Evolutionary conservation across 169 alveolate genomes (phyloP), one percentile per base, ranked within the genome.

Genomic region (Plasmodium inui): DNA sequence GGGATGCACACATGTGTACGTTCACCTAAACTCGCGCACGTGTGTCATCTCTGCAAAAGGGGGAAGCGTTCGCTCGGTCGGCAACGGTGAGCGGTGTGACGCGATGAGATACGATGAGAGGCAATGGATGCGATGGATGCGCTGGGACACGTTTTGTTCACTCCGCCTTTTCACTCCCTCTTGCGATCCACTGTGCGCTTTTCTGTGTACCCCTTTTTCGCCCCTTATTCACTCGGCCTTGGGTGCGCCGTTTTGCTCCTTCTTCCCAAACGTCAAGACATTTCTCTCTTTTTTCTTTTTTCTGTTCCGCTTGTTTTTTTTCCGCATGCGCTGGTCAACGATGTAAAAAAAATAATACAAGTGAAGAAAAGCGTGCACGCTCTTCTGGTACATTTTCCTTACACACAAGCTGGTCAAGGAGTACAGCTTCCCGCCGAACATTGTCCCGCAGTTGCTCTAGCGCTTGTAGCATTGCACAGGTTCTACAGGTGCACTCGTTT

Each of bases 271-370:
- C 44, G 44, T 78, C 50, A 78, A 78, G 84, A 78, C 84, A 28
- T 37, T 28, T 78, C 50, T 78, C 50, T 78, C 67, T n/a, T 78
- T 76, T 76, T 34, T 61, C 22, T 78, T 78, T 78, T 26, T 34
- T 41, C 50, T 78, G 41, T 39, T 39, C n/a, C 30, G 50, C 17
- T 50, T 80, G 17, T 34, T 81, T 81, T 81, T 55, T 26, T 81
- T 78, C 50, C 84, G 41, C 34, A 32, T 39, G 4, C 84, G 84
- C 26, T 78, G 34, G 17, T 32, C 84, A 78, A 78, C 30, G 17
- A 78, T 78, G 17, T 39, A 78, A 9, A 78, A 78, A 78, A 17
- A 78, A 78, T 78, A 78, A 78, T 39, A 78, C 53, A 78, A 34
- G 53, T 78, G 53, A 34, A 78, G 30, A 28, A 78, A 39, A 2